Conservation (phyloP, 2,329 filamentous ascomycete species). For the Chrysosporium keratinophilum region DNA sequence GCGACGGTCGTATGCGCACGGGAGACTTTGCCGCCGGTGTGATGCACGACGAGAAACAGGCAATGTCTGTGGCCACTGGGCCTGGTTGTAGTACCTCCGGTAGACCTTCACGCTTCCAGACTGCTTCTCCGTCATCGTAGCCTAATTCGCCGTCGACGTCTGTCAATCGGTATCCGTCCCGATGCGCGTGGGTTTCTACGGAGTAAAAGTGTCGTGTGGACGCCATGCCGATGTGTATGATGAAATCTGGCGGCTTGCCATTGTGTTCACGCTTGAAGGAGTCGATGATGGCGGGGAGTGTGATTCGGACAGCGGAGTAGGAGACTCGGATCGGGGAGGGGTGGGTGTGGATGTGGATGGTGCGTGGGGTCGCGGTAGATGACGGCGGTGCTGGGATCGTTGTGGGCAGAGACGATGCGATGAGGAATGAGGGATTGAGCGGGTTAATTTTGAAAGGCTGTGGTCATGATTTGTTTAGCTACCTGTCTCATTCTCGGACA, state of each 20-base stretch:
- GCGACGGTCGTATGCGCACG: conserved; percentile 19
- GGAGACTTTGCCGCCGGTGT: background rate
- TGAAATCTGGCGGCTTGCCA: conserved; percentile 48
- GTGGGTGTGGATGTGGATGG: conserved; percentile 42
- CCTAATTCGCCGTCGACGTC: conserved; percentile 55
- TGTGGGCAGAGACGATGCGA: conserved; percentile 57
- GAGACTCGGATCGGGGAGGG: conserved; percentile 58
- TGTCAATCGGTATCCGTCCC: conserved; percentile 58
- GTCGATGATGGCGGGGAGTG: conserved; percentile 55
- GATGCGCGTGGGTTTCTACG: conserved; percentile 59
- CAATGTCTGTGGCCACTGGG: conserved; percentile 6
- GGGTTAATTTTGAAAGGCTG: conserved; percentile 68
- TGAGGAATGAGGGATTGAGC: conserved; percentile 72
- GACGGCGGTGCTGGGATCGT: conserved; percentile 43
- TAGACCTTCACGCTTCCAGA: conserved; percentile 41
- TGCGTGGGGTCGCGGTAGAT: conserved; percentile 20
- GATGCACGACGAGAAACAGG: background rate
- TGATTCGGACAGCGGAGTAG: conserved; percentile 54
- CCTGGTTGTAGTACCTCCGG: conserved; percentile 47
- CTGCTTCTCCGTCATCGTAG: conserved; percentile 35
- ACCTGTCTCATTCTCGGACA: background rate
- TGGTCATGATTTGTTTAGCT: background rate
- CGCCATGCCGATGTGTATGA: conserved; percentile 74
- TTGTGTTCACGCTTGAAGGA: conserved; percentile 32
- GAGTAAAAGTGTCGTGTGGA: conserved; percentile 54